Evolutionary conservation across 2,329 filamentous ascomycete genomes (phyloP), one percentile per base, ranked within the genome.

Genomic region (Aquanectria penicillioides): DNA sequence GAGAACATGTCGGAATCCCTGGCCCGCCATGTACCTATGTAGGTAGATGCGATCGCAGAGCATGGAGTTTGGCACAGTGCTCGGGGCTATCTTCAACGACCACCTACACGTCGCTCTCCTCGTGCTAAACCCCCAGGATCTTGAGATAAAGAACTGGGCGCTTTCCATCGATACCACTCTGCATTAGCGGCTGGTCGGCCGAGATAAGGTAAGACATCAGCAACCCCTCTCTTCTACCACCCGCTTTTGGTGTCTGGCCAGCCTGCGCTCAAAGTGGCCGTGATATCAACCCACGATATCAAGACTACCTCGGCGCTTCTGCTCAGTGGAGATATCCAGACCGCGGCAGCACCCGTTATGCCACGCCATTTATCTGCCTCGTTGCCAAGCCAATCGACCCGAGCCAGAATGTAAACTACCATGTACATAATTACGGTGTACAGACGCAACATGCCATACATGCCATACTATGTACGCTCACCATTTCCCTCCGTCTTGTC

Each of bases 161-260:
- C 20, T 28, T 41, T 47, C n/a, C 33, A 34, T 48, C 26, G 41
- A 58, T 43, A 52, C 29, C 15, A 15, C 15, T 15, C 22, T 41
- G 26, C 48, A 43, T 36, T 53, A 52, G 55, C 28, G 48, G 55
- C 48, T 17, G 17, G 15, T 28, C 25, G 48, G 48, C 34, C 40
- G 28, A 52, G 55, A 58, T 58, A 58, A 58, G 48, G 43, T 10
- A 31, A n/a, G n/a, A n/a, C n/a, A n/a, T n/a, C 25, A 22, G 25
- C 33, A 25, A 36, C 17, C 20, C 18, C 34, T 29, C 44, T 13
- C n/a, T 26, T 25, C 48, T 17, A 15, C 11, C n/a, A 13, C 23
- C 7, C 10, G 25, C 28, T 41, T 23, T n/a, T 31, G 13, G 26
- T 13, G 9, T 47, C 15, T 13, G 38, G n/a, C n/a, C n/a, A n/a